phyloP scores from a whole-genome alignment of 805 yeast genomes.

The Brettanomyces bruxellensis region DNA sequence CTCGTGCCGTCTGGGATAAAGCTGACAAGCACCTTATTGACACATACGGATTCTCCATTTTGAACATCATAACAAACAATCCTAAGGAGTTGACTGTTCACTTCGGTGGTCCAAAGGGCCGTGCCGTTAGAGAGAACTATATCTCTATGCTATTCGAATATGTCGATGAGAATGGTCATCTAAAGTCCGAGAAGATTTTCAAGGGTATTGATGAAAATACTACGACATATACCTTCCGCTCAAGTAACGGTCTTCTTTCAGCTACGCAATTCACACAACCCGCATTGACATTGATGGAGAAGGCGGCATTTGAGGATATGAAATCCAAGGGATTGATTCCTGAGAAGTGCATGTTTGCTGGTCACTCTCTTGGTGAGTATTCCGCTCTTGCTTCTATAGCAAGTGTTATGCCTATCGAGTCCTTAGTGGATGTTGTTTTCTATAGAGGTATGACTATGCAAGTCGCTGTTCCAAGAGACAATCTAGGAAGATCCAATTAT shows the following conservation, averaged over 20 bases:
- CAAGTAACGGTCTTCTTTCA: constrained; percentile 90
- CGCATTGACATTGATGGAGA: constrained; percentile 97
- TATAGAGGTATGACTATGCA: constrained; percentile 99
- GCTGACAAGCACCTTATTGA: constrained; percentile 90
- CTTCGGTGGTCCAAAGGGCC: constrained; percentile 97
- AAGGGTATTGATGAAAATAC: constrained; percentile 79
- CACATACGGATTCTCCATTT: constrained; percentile 94
- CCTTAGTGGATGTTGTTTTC: constrained; percentile 93
- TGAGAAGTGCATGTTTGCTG: constrained; percentile 89
- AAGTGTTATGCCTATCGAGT: constrained; percentile 97
- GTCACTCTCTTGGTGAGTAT: constrained; percentile 98
- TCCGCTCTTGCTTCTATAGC: constrained; percentile 96
- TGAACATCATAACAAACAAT: constrained; percentile 91
- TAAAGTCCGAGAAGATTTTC: constrained; percentile 90
- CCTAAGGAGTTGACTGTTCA: constrained; percentile 93
- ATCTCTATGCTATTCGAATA: constrained; percentile 97
- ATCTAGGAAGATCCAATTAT: constrained; percentile 89
- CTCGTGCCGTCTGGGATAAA: constrained; percentile 93
- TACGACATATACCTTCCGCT: constrained; percentile 77
- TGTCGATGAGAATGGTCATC: constrained; percentile 71
- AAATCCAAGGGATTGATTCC: constrained; percentile 93
- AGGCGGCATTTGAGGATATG: constrained; percentile 97
- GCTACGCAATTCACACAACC: constrained; percentile 99
- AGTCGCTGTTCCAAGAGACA: constrained; percentile 98
- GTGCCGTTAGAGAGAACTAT: constrained; percentile 88